Conservation (phyloP, 148 eudicot species). For the Arbutus unedo region DNA sequence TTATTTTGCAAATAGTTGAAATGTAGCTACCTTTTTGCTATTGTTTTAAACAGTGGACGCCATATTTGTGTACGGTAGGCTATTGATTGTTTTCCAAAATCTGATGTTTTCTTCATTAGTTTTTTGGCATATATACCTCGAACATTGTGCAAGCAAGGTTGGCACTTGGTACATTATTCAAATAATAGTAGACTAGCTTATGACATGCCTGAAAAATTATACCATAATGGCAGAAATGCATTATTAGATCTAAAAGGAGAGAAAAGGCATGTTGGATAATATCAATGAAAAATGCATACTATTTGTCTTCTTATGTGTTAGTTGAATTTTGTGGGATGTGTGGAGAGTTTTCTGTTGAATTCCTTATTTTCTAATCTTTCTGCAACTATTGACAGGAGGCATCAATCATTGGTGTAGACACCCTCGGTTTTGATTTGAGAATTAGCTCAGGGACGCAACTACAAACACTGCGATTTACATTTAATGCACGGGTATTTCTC, state of each 20-base stretch:
- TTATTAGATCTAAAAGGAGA: not conserved
- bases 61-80: not conserved
- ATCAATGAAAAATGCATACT: not conserved
- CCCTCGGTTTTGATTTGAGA: conserved; percentile 91
- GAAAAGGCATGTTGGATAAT: not conserved
- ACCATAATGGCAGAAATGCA: not conserved
- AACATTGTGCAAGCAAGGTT: not conserved
- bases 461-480: conserved; percentile 86
- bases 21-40: not conserved
- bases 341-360: not conserved
- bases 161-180: not conserved
- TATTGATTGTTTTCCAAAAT: not conserved
- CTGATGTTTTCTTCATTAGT: not conserved
- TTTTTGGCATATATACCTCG: not conserved
- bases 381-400: conserved; percentile 62
- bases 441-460: conserved; percentile 89
- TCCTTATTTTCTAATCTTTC: not conserved
- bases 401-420: conserved; percentile 75
- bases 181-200: not conserved
- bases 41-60: not conserved
- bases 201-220: not conserved
- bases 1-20: not conserved
- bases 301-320: not conserved
- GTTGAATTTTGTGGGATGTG: not conserved
- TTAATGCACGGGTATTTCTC: conserved; percentile 64